Conservation (phyloP, 2,329 filamentous ascomycete species). For the Alternaria longipes region DNA sequence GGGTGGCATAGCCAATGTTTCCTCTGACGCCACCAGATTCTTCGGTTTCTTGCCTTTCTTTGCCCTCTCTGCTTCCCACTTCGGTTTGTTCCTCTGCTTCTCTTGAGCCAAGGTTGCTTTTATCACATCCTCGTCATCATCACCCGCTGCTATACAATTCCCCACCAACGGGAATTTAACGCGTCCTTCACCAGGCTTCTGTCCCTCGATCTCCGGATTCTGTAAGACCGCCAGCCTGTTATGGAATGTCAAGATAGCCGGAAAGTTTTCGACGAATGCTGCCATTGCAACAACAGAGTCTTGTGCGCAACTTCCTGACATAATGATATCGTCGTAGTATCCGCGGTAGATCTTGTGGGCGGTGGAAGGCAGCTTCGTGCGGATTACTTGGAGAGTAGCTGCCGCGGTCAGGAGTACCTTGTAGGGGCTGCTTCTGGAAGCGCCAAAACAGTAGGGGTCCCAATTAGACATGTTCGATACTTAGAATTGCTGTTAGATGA, state of each 20-base stretch:
- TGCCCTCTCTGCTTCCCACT: neutral
- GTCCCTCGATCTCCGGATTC: neutral
- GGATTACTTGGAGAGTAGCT: neutral
- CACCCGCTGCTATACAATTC: neutral
- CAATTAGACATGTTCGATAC: neutral
- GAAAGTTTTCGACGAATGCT: neutral
- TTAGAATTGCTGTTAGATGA: neutral
- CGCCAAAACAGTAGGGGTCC: neutral
- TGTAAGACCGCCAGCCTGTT: neutral
- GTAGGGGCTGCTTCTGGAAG: neutral
- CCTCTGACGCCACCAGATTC: neutral
- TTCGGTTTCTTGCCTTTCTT: neutral
- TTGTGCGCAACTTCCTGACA: neutral
- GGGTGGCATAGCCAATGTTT: neutral
- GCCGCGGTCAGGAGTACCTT: neutral
- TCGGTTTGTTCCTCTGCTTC: neutral
- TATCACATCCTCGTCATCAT: neutral
- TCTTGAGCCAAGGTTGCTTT: neutral
- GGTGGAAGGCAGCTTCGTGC: neutral
- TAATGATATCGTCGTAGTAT: slow-evolving; percentile 4
- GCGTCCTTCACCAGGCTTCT: neutral
- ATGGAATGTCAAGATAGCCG: neutral
- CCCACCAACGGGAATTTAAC: neutral
- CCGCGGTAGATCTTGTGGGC: neutral
- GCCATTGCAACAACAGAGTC: neutral